Conservation (phyloP, 2,329 filamentous ascomycete species). For the Stachybotrys elegans region DNA sequence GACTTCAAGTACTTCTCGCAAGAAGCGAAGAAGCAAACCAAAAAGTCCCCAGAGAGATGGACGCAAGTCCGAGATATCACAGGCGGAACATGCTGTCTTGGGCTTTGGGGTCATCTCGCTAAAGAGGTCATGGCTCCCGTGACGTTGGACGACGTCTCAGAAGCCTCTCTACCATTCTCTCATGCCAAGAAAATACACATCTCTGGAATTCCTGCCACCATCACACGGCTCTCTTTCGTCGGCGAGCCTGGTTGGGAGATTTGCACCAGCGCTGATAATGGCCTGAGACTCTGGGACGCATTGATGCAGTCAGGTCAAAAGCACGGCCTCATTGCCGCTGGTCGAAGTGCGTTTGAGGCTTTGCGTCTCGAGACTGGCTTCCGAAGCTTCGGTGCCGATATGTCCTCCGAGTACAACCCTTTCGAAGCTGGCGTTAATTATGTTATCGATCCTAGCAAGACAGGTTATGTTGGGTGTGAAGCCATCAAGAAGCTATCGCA, state of each 20-base stretch:
- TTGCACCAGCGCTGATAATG: slow-evolving; percentile 54
- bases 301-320: slow-evolving; percentile 49
- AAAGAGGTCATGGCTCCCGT: slow-evolving; percentile 43
- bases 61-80: slow-evolving; percentile 55
- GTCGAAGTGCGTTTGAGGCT: slow-evolving; percentile 52
- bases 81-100: slow-evolving; percentile 54
- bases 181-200: slow-evolving; percentile 43
- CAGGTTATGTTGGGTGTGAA: slow-evolving; percentile 44
- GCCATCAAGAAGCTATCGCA: slow-evolving; percentile 39
- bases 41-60: slow-evolving; percentile 32
- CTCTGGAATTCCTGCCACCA: slow-evolving; percentile 50
- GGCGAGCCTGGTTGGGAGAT: slow-evolving; percentile 61
- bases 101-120: slow-evolving; percentile 56
- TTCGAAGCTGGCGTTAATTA: slow-evolving; percentile 52
- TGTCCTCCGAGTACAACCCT: slow-evolving; percentile 57
- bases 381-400: slow-evolving; percentile 50
- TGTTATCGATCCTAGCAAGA: slow-evolving; percentile 42
- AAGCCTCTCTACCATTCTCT: slow-evolving; percentile 43
- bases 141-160: slow-evolving; percentile 39
- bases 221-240: slow-evolving; percentile 53
- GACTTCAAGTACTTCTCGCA: slow-evolving; percentile 50
- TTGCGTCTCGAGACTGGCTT: slow-evolving; percentile 57
- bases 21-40: slow-evolving; percentile 44
- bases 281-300: slow-evolving; percentile 53
- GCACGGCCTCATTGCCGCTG: slow-evolving; percentile 53